Evolutionary conservation across 139 green algal species (phyloP).

Genomic region (Chlorella vulgaris): DNA sequence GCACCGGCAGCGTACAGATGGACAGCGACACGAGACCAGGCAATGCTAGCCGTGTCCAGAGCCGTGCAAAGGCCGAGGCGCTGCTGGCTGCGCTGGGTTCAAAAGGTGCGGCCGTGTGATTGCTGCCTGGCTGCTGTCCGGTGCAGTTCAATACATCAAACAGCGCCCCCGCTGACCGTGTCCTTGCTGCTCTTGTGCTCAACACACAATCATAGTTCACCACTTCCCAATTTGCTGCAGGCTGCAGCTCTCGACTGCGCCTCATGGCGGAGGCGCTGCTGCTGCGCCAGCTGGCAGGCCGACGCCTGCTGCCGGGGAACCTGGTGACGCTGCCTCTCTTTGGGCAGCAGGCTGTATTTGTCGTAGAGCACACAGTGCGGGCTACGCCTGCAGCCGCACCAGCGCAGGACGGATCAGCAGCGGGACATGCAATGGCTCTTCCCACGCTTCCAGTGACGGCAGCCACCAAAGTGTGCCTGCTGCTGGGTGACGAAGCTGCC

Average conservation of each 20-base stretch:
- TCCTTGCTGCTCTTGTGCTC: background rate
- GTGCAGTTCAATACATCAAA: too few species aligned
- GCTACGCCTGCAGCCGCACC: too few species aligned
- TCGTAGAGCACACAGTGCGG: background rate
- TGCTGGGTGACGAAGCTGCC: conserved; percentile 15
- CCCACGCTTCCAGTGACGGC: background rate
- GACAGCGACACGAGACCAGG: too few species aligned
- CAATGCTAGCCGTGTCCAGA: background rate
- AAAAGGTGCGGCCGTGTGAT: background rate
- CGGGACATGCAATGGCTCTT: background rate
- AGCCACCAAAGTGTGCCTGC: background rate
- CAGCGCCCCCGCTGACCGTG: too few species aligned
- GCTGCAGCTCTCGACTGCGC: background rate
- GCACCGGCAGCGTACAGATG: too few species aligned
- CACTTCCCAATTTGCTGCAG: background rate
- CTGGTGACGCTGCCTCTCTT: conserved; percentile 55
- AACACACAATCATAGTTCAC: background rate
- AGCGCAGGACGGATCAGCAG: background rate
- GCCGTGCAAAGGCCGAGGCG: background rate
- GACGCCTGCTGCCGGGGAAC: conserved; percentile 57
- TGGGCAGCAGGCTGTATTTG: conserved; percentile 38
- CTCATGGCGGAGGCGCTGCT: conserved; percentile 34
- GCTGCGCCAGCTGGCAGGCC: conserved; percentile 44
- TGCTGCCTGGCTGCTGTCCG: too few species aligned
- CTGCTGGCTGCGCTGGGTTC: background rate